Evolutionary conservation across 768 basidiomycete species (phyloP).

Genomic region (Leccinum ochraceum): DNA sequence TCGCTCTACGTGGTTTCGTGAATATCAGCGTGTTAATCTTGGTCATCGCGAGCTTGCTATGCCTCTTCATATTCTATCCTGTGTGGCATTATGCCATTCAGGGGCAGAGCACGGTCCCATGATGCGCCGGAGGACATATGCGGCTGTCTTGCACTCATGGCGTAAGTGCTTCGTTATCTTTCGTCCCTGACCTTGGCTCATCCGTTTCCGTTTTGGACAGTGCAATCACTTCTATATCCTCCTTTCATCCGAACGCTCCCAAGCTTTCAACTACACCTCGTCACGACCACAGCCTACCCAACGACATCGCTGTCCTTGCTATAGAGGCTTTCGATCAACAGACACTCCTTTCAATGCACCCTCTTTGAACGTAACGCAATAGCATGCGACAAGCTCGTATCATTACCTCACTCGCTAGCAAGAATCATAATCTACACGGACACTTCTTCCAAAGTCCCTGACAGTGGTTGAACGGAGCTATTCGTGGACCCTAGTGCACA

Average conservation of each 20-base stretch:
- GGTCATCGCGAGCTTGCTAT: constrained; percentile 61
- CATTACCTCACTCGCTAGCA: constrained; percentile 8
- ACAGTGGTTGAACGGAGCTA: background rate
- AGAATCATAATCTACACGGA: constrained; percentile 15
- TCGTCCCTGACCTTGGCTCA: constrained; percentile 1
- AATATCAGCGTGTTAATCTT: constrained; percentile 72
- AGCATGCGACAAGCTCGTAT: background rate
- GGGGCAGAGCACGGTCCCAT: constrained; percentile 6
- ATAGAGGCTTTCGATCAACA: constrained; percentile 1
- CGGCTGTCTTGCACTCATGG: background rate
- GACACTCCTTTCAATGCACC: constrained; percentile 4
- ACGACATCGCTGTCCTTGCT: background rate
- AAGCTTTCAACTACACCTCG: background rate
- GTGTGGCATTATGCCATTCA: constrained; percentile 42
- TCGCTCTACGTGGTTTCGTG: constrained; percentile 50
- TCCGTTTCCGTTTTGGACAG: background rate
- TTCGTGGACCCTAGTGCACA: constrained; percentile 5
- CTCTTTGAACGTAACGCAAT: background rate
- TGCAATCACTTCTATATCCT: background rate
- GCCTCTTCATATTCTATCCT: constrained; percentile 83
- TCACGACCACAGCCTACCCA: background rate
- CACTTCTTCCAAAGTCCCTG: background rate
- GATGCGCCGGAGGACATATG: constrained; percentile 2
- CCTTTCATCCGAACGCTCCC: constrained; percentile 5
- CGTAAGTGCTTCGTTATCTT: constrained; percentile 10